Evolutionary conservation across 306 rosid genomes (phyloP), one percentile per base, ranked within the genome.

Genomic region (Acacia confusa): DNA sequence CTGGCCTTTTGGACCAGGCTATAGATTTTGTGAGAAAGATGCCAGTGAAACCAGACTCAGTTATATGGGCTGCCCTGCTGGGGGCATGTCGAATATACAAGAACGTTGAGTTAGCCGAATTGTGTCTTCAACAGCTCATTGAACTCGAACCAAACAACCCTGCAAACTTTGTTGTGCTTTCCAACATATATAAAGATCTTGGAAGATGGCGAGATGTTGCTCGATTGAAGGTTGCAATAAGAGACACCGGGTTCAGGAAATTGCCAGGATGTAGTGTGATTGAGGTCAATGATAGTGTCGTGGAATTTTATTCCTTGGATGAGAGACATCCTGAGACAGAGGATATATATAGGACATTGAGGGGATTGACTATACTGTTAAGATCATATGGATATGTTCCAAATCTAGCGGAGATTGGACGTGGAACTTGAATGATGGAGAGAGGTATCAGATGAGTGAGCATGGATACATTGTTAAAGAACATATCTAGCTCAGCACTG

Each of bases 121-220:
- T 87, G 77, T 92, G 92, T 66, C 87, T 92, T 72, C 83, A 81
- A 36, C 78, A 53, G n/a, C 95, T 90, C 66, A 84, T 87, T 34
- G 87, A 89, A 79, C 88, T 94, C 61, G 98, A 92, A 86, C 98
- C 98, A 0, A 82, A 86, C 16, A 92, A 91, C 84, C 97, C 97
- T 19, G 91, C 94, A 67, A 92, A 94, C 52, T 91, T 83, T 28
- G 98, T 92, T 55, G 77, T 91, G 91, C 92, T 90, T 25, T 90
- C 97, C 0, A 94, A 94, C 86, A 78, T 94, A 63, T 94, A 94
- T 52, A 90, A 90, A 81, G 95, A 92, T 85, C 87, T 86, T 84
- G 92, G 92, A 63, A 90, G 93, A 82, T 89, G 87, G 95, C 81
- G 84, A 84, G 98, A 92, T 77, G 91, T 88, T 78, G 91, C 98